These are phyloP conservation scores for Paecilomyces dactylethromorphus DNA, from an alignment of 2,329 filamentous ascomycete genomes.

Conservation along the genomic window DNA sequence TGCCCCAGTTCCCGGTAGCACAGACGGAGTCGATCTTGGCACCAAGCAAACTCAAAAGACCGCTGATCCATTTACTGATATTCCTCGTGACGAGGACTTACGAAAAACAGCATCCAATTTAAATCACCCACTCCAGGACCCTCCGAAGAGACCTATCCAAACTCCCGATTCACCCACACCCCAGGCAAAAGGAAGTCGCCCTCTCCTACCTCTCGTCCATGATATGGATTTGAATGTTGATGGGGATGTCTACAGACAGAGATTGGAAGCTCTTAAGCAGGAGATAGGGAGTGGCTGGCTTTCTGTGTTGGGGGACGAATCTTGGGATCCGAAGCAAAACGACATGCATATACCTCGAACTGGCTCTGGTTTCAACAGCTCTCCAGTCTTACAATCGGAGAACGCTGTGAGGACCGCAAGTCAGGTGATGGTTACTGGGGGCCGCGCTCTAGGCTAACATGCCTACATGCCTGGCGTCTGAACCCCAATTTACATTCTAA, in stretches of 20 bases:
- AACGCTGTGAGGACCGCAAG: slow-evolving; percentile 27
- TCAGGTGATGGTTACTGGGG: slow-evolving; percentile 36
- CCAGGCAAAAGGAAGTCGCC: slow-evolving; percentile 9
- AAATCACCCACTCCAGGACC: neutral
- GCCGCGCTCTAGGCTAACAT: slow-evolving; percentile 14
- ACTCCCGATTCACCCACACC: slow-evolving; percentile 11
- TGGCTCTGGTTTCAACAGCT: slow-evolving; percentile 24
- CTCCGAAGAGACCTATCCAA: slow-evolving; percentile 11
- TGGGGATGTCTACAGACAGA: slow-evolving; percentile 76
- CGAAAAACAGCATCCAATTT: neutral
- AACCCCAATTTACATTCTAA: neutral
- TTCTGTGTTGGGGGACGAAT: slow-evolving; percentile 75
- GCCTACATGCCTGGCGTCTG: neutral
- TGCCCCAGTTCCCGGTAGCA: neutral
- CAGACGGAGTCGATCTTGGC: neutral
- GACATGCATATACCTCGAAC: slow-evolving; percentile 22
- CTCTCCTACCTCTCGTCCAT: slow-evolving; percentile 17
- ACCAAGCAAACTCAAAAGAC: neutral
- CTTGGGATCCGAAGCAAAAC: slow-evolving; percentile 38
- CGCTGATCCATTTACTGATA: neutral
- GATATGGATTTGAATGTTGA: slow-evolving; percentile 39
- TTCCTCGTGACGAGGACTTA: neutral
- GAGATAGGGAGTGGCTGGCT: slow-evolving; percentile 86
- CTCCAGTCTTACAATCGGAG: slow-evolving; percentile 23
- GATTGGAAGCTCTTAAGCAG: slow-evolving; percentile 77